Evolutionary conservation across 805 yeast genomes (phyloP), one percentile per base, ranked within the genome.

Genomic region (Vanderwaltozyma polyspora): DNA sequence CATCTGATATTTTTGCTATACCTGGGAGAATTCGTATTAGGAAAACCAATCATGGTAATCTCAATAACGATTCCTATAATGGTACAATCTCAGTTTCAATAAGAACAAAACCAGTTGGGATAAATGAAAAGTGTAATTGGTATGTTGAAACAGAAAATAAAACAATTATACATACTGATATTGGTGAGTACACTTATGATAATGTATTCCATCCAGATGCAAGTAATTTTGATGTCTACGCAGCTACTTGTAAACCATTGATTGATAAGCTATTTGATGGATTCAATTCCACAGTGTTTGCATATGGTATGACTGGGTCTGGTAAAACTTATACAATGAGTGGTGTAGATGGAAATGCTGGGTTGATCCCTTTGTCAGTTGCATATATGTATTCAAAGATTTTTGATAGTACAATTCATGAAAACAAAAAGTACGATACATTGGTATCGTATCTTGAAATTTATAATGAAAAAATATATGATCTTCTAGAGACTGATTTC

Each of bases 281-380:
- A 0, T 87, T 62, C 55, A 85, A 85, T 49, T 87, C 87, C 12
- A 86, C 95, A 0, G 74, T 87, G 1, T 85, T 89, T 55, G 96
- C 97, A 0, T 85, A 85, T 49, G 95, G 95, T 24, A 82, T 82
- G 85, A 85, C 95, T 0, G 95, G 95, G 0, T 79, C 93, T 1
- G 95, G 95, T 9, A 85, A 85, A 56, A 85, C 95, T 0, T 76
- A 72, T 51, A 73, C 94, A 2, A 85, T 85, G 94, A 78, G 77
- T 42, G 95, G 94, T 21, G 63, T 67, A 19, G 64, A 57, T 2
- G 41, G 45, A 5, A 78, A 76, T 41, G 76, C 78, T 0, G 94
- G 95, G 4, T 66, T 85, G 32, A 79, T 86, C 28, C 75, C 79
- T 26, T 60, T 75, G 25, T 77, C 89, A 5, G 76, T 78, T 10